Evolutionary conservation across 192 early-diverging fungal species (phyloP), one percentile per base, ranked within the genome.

Genomic region (Dissophora ornata): DNA sequence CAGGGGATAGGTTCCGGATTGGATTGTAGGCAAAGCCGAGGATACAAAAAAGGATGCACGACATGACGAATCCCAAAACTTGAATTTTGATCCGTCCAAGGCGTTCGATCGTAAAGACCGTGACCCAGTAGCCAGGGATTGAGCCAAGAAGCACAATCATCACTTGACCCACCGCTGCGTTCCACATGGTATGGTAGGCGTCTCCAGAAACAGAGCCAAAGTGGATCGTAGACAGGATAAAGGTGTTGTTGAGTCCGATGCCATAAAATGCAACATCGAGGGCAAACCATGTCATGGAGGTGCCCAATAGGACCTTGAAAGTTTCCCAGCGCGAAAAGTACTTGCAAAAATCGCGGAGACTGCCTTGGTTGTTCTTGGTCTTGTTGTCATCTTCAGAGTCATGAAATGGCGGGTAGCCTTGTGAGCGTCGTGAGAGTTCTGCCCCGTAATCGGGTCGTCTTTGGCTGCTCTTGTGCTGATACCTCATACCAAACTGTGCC

Each of bases 31-130:
- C 90, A 56, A 91, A 93, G 32, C 90, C 90, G 46, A 93, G 78
- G 54, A 92, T 57, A 42, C 87, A 62, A 40, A 80, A 74, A 33
- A 74, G 65, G 54, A 62, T 33, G 16, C 61, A 62, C 3, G 62
- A 75, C 62, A 69, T 75, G 22, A 69, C 56, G 36, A 69, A 73
- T 1, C 71, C 71, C 3, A 67, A 4, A 36, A 71, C 55, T 57
- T 71, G 63, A 19, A 80, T 73, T 40, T 54, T 45, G 55, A 67
- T 73, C 2, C 79, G 62, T 2, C 79, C 97, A 4, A 94, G 47
- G 32, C 78, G 75, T 42, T 98, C 97, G 44, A 98, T 91, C n/a
- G 88, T 82, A 46, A 90, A 90, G 55, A 98, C 95, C 0, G 92
- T 81, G 62, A 97, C 82, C 92, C 91, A 96, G 88, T 96, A 97